phyloP scores from a whole-genome alignment of 2,329 filamentous ascomycete genomes.

The Pseudogymnoascus sp. region DNA sequence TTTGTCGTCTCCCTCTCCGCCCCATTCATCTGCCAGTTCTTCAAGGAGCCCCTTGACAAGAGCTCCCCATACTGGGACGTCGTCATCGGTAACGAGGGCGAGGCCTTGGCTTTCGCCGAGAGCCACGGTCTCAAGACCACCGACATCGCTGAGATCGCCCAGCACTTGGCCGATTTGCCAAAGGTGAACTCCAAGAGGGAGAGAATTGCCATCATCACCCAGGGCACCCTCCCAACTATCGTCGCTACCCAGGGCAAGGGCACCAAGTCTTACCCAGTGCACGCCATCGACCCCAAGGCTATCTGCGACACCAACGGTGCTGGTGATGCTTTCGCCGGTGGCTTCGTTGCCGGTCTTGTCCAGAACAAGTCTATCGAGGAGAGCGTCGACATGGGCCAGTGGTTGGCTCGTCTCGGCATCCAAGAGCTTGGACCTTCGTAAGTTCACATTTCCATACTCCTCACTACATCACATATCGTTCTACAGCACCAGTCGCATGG shows the following conservation, averaged over 20 bases:
- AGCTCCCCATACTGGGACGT: conserved; percentile 90
- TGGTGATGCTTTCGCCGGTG: conserved; percentile 92
- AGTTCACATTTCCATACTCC: conserved; percentile 35
- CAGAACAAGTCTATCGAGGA: conserved; percentile 73
- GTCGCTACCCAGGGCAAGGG: conserved; percentile 68
- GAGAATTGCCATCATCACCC: conserved; percentile 84
- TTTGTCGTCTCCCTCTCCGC: conserved; percentile 90
- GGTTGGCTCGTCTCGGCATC: conserved; percentile 90
- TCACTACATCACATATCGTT: neutral
- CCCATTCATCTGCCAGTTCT: conserved; percentile 94
- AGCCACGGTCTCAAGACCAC: conserved; percentile 67
- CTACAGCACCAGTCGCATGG: neutral
- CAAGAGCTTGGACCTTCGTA: conserved; percentile 94
- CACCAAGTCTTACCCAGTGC: conserved; percentile 70
- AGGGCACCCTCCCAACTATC: conserved; percentile 85
- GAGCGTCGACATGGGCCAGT: conserved; percentile 86
- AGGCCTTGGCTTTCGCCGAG: conserved; percentile 81
- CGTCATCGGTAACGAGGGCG: conserved; percentile 93
- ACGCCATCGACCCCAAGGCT: conserved; percentile 64
- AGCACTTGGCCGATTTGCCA: conserved; percentile 75
- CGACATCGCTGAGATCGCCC: conserved; percentile 77
- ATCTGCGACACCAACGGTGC: conserved; percentile 97
- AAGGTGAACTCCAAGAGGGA: conserved; percentile 85
- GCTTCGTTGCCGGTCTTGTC: conserved; percentile 83
- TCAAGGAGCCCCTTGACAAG: conserved; percentile 88